Base-by-base conservation (phyloP, 768 basidiomycete genomes). In the Agaricus blazei region DNA sequence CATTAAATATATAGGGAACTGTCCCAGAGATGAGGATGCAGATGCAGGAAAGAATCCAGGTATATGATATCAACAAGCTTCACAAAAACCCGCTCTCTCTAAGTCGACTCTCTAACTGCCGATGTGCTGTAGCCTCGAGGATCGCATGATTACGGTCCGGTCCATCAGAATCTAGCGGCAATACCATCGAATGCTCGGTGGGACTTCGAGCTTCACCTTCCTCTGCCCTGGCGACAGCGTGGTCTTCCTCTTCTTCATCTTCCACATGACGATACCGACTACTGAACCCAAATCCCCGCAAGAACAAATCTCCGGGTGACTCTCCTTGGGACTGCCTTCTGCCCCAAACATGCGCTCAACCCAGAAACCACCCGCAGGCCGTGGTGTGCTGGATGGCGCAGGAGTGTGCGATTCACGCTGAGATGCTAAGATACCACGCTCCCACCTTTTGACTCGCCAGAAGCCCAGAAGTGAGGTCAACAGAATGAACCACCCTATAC, bases 371-470 rank as follows among this genome's bases (percentile, higher is more conserved):
- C 75, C 58, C 36, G 67, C 53, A 14, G 59, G 64, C 59, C 60
- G 55, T 56, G 56, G 1, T 52, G 53, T 56, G 47, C 58, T 14
- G 42, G 60, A 43, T 40, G 56, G 64, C 51, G 42, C 44, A 26
- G 67, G 38, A n/a, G 62, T 44, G 46, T 51, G 59, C 27, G 65
- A 55, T 14, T 73, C 69, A 42, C 66, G 72, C 58, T 80, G 80
- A 5, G 87, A 82, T 8, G 80, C 75, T 24, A 89, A 73, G 54
- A 93, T 86, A 14, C 86, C 82, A 55, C 80, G 76, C 67, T 93
- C 91, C 90, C 90, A 93, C 47, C 89, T 83, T 66, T 93, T 93
- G 55, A 93, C 88, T 37, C 91, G 84, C 87, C 88, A 92, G 71
- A 85, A 97, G 26, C 90, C 85, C 41, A 96, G 87, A 8, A 95